Evolutionary conservation across 805 yeast genomes (phyloP).

Genomic region (Hanseniaspora pseudoguilliermondii): DNA sequence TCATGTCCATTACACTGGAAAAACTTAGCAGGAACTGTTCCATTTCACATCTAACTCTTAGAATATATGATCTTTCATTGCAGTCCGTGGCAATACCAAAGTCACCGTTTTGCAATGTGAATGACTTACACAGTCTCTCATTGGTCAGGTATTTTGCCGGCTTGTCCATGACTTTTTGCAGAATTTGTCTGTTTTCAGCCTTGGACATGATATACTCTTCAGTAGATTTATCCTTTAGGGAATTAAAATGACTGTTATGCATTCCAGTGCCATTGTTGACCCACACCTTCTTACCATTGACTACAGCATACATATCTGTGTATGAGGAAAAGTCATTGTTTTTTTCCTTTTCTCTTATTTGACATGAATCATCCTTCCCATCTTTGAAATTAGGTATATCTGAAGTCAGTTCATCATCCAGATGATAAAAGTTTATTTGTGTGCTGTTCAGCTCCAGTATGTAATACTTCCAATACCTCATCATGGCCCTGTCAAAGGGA

Average conservation of each 20-base stretch:
- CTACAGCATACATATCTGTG: not conserved
- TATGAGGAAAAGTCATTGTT: conserved; percentile 8
- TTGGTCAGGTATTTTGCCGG: conserved; percentile 23
- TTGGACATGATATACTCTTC: conserved; percentile 19
- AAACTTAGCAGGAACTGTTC: conserved; percentile 69
- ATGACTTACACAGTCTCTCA: conserved; percentile 42
- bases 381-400: conserved; percentile 23
- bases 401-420: conserved; percentile 27
- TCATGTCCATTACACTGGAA: conserved; percentile 47
- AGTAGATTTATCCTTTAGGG: not conserved
- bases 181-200: conserved; percentile 22
- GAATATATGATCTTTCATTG: conserved; percentile 50
- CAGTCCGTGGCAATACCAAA: conserved; percentile 82
- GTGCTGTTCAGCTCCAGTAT: conserved; percentile 75
- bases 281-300: not conserved
- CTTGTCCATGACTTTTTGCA: conserved; percentile 17
- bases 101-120: conserved; percentile 70
- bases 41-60: conserved; percentile 68
- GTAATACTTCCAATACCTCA: conserved; percentile 57
- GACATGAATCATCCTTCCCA: conserved; percentile 23
- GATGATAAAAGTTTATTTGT: conserved; percentile 57
- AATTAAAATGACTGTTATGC: not conserved
- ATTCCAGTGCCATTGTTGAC: not conserved
- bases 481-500: conserved; percentile 59
- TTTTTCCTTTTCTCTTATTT: conserved; percentile 13